A percentile compares a stretch with the other conserved stretches of the same genome.
phyloP scores from a whole-genome alignment of 1,284 basidiomycete species.

The Mycena sp. region DNA sequence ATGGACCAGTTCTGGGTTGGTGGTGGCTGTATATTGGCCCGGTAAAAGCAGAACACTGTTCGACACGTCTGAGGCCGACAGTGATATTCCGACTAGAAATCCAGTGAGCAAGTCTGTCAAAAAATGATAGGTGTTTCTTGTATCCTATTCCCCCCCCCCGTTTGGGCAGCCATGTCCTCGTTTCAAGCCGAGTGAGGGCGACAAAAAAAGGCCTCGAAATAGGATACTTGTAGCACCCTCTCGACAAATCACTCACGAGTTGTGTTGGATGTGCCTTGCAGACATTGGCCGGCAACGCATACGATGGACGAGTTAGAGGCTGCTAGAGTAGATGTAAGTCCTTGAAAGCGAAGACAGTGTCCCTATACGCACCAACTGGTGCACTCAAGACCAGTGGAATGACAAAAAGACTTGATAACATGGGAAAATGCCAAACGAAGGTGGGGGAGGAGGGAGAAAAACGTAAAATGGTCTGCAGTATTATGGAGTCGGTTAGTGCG shows the following conservation, averaged over 20 bases:
- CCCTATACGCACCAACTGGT: neutral
- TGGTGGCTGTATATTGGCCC: constrained; percentile 75
- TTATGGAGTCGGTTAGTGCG: neutral
- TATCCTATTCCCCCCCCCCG: too few relatives aligned
- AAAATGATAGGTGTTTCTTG: neutral
- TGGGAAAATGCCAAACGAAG: constrained; percentile 14
- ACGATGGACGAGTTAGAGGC: constrained; percentile 70
- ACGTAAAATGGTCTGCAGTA: constrained; percentile 5
- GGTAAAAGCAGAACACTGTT: constrained; percentile 72
- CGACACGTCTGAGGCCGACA: constrained; percentile 62
- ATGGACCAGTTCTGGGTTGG: constrained; percentile 76
- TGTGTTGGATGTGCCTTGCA: constrained; percentile 75
- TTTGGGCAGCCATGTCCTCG: too few relatives aligned
- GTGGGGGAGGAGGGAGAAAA: constrained; percentile 15
- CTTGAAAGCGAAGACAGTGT: neutral
- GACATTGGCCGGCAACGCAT: constrained; percentile 85
- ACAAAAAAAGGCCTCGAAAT: too few relatives aligned
- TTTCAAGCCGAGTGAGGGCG: too few relatives aligned
- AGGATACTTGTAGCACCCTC: too few relatives aligned
- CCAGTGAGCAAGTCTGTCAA: constrained; percentile 26
- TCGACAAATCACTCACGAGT: constrained; percentile 74
- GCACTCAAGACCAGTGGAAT: neutral
- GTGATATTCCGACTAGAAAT: constrained; percentile 66
- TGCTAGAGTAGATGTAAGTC: constrained; percentile 50
- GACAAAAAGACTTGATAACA: neutral